phyloP scores from a whole-genome alignment of 2,329 filamentous ascomycete genomes.

The Botrytis tulipae region DNA sequence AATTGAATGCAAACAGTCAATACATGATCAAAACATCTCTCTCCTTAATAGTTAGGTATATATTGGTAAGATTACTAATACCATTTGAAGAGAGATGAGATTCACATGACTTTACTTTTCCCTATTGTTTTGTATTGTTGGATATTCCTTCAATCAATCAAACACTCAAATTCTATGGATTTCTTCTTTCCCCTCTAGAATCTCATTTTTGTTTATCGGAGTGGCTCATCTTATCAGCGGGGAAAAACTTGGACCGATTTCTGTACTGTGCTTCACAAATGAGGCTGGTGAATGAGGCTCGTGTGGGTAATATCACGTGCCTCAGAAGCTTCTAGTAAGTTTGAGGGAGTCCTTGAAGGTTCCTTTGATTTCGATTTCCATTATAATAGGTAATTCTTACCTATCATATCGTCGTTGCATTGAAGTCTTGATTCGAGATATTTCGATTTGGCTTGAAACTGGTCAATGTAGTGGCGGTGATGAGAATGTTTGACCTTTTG shows the following conservation, averaged over 20 bases:
- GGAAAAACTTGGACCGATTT: background rate
- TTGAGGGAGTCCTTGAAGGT: background rate
- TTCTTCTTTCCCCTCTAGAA: background rate
- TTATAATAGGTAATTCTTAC: no score
- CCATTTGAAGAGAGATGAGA: background rate
- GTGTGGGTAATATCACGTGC: background rate
- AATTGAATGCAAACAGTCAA: conserved; percentile 3
- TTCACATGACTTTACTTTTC: background rate
- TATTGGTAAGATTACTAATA: background rate
- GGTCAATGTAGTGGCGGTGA: background rate
- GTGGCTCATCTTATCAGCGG: conserved; percentile 12
- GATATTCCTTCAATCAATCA: background rate
- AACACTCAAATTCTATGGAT: background rate
- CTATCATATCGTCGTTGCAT: background rate
- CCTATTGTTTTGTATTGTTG: background rate
- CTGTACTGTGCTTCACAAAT: background rate
- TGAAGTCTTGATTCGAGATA: background rate
- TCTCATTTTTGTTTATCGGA: background rate
- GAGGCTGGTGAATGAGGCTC: background rate
- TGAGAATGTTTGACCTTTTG: background rate
- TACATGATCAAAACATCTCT: background rate
- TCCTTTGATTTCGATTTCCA: background rate
- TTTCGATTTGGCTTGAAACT: background rate
- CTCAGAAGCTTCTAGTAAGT: conserved; percentile 6
- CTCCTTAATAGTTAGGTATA: background rate